Conservation (phyloP, 768 basidiomycete species). For the Podaxis sp. region DNA sequence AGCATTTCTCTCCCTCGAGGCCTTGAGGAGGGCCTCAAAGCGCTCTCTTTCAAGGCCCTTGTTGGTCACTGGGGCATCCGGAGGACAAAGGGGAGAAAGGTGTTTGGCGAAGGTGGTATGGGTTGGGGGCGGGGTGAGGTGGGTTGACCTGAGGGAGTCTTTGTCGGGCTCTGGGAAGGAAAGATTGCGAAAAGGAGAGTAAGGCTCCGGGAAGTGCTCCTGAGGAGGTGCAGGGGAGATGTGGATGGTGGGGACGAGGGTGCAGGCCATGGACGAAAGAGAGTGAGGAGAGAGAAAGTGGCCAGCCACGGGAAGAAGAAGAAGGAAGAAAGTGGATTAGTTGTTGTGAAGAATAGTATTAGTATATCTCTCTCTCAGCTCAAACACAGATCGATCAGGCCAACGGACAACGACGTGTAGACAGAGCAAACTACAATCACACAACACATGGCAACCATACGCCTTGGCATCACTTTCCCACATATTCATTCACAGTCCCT, state of each 20-base stretch:
- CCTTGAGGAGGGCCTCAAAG: slow-evolving; percentile 63
- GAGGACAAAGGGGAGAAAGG: slow-evolving; percentile 51
- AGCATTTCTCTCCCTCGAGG: slow-evolving; percentile 57
- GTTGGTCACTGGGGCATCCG: slow-evolving; percentile 32
- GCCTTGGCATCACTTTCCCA: slow-evolving; percentile 15
- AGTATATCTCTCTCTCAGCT: slow-evolving; percentile 1
- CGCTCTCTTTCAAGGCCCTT: slow-evolving; percentile 62
- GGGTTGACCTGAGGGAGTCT: slow-evolving; percentile 56
- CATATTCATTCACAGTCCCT: slow-evolving; percentile 28
- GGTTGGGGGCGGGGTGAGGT: slow-evolving; percentile 57
- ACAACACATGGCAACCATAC: slow-evolving; percentile 17
- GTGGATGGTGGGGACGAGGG: slow-evolving; percentile 63
- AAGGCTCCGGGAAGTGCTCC: slow-evolving; percentile 50
- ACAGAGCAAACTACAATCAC: slow-evolving; percentile 12
- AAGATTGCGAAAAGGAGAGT: slow-evolving; percentile 57
- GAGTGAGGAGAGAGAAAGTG: slow-evolving; percentile 20
- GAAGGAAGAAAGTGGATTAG: slow-evolving; percentile 26
- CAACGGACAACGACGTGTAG: not conserved
- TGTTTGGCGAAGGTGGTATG: slow-evolving; percentile 42
- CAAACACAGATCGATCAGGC: slow-evolving; percentile 3
- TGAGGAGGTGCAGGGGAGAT: slow-evolving; percentile 69
- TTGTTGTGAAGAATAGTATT: slow-evolving; percentile 19
- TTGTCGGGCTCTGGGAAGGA: slow-evolving; percentile 34
- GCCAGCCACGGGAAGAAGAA: slow-evolving; percentile 35
- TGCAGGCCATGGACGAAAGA: slow-evolving; percentile 39